Percentiles rank a stretch among this genome's conserved stretches.
phyloP scores from a whole-genome alignment of 768 basidiomycete genomes.

The Dacryopinax spathularia region DNA sequence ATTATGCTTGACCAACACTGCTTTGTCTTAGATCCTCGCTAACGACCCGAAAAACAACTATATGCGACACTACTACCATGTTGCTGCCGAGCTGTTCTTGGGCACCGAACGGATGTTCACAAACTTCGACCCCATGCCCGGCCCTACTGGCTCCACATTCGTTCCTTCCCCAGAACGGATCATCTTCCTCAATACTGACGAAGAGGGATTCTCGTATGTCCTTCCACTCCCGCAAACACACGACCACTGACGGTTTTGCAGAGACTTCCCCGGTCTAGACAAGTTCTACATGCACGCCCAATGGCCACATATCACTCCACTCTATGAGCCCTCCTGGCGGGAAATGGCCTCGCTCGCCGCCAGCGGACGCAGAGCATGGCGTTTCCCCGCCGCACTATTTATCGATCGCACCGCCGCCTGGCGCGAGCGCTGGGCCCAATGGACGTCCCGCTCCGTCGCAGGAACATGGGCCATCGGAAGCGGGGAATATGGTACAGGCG shows the following conservation, averaged over 20 bases:
- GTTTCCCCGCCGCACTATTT: constrained; percentile 55
- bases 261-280: not conserved
- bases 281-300: not conserved
- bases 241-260: not conserved
- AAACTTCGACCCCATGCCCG: not conserved
- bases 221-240: not conserved
- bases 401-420: constrained; percentile 69
- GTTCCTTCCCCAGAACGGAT: not conserved
- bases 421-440: constrained; percentile 30
- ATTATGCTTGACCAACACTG: not conserved
- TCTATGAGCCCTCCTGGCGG: not conserved
- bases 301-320: not conserved
- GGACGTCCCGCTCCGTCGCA: constrained; percentile 39
- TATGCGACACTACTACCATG: constrained; percentile 74
- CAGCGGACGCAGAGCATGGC: constrained; percentile 27
- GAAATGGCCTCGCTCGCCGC: not conserved
- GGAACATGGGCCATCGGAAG: constrained; percentile 64
- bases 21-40: constrained; percentile 22
- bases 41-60: constrained; percentile 66
- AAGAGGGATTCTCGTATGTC: not conserved
- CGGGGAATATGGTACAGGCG: constrained; percentile 34
- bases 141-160: not conserved
- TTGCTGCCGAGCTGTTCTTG: constrained; percentile 65
- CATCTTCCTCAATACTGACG: not conserved
- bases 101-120: constrained; percentile 54